phyloP scores from a whole-genome alignment of 176 grass and related monocot species.

The Urochloa ruziziensis region DNA sequence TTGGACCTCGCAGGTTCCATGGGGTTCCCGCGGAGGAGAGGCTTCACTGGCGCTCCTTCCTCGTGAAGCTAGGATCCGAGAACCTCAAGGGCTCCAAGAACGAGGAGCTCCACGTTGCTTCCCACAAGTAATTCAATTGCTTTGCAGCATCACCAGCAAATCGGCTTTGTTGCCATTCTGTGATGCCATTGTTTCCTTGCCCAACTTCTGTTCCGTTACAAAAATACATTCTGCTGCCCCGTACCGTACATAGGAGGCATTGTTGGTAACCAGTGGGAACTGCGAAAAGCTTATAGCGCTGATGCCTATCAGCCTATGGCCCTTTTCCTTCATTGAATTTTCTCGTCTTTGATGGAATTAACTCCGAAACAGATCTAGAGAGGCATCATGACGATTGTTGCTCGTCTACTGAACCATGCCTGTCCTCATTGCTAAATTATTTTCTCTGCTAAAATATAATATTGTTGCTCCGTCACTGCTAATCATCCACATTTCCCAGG shows the following conservation, averaged over 20 bases:
- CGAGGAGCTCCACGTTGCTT: constrained; percentile 89
- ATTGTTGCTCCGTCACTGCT: background rate
- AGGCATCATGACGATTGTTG: no score
- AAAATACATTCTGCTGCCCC: background rate
- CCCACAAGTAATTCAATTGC: constrained; percentile 58
- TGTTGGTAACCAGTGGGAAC: background rate
- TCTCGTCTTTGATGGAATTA: background rate
- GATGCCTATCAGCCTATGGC: background rate
- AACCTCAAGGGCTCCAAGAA: constrained; percentile 92
- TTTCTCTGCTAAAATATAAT: background rate
- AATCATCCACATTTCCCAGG: constrained; percentile 29
- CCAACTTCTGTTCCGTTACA: no score
- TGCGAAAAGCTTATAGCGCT: background rate
- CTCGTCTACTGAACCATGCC: background rate
- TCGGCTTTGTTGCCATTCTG: background rate
- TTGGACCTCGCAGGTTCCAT: constrained; percentile 58
- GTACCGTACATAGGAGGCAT: background rate
- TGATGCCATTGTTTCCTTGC: background rate
- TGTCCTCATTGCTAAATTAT: background rate
- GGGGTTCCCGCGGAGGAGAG: constrained; percentile 93
- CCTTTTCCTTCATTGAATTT: background rate
- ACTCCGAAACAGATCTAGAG: background rate
- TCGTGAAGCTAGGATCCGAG: constrained; percentile 87
- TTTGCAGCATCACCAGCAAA: background rate
- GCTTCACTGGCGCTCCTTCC: constrained; percentile 93